Evolutionary conservation across 2,329 filamentous ascomycete species (phyloP), one percentile per base, ranked within the genome.

Genomic region (Colletotrichum trifolii): DNA sequence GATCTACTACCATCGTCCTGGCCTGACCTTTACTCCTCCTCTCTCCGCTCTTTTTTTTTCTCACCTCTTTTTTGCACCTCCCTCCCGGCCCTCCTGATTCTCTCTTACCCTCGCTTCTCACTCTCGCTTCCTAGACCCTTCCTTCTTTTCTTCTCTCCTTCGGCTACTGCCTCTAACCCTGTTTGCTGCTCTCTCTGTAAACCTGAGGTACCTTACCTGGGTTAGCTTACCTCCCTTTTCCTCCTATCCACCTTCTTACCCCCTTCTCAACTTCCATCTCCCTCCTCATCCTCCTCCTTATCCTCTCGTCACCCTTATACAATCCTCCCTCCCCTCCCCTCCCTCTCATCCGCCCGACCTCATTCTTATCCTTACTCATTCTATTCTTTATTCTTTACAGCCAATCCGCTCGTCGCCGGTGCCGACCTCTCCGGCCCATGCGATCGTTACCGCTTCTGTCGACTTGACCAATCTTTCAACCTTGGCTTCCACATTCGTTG

Each of bases 71-170:
- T 40, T 43, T 58, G 25, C 45, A 43, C 54, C 43, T 49, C 54
- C 49, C 36, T 17, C 17, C 39, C 25, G 54, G 34, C 48, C 60
- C 50, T 48, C 35, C 47, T 54, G 56, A 25, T 42, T 25, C 39
- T 45, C 63, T 66, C 68, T 71, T 65, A 67, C 68, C 64, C 68
- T 69, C 69, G 68, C 68, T 68, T 61, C 73, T 73, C 73, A 68
- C 57, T 66, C 62, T 60, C 65, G 64, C 67, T 58, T 67, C 76
- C 72, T 73, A 70, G 70, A 70, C 68, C 71, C 69, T 73, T 74
- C 69, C 70, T 72, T 69, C 73, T 69, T 68, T 68, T 70, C 68
- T 72, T 71, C 69, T 72, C 74, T 75, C 75, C 64, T 64, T 60
- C 61, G 60, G 38, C 48, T 52, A 42, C 61, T 50, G 42, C 42